Evolutionary conservation across 805 yeast species (phyloP).

Genomic region (Torulaspora quercuum): DNA sequence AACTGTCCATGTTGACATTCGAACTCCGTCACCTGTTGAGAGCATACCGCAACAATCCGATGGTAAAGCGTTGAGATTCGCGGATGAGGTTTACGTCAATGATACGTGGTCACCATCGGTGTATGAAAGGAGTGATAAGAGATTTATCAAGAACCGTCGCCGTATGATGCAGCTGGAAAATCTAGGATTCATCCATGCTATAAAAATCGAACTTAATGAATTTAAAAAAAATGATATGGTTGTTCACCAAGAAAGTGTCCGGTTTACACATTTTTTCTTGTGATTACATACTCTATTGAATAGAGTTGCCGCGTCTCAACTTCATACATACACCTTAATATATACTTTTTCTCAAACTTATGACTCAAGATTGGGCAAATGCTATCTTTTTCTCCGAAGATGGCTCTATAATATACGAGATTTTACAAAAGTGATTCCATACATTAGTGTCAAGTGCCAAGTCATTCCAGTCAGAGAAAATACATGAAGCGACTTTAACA

Average conservation of each 20-base stretch:
- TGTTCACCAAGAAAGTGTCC: conserved; percentile 58
- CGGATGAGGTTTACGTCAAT: conserved; percentile 27
- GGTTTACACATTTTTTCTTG: conserved; percentile 61
- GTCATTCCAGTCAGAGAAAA: too few relatives aligned
- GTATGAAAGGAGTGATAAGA: conserved; percentile 30
- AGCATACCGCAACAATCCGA: not conserved
- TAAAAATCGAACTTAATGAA: conserved; percentile 61
- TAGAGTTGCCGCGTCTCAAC: too few relatives aligned
- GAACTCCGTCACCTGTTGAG: conserved; percentile 1
- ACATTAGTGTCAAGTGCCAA: too few relatives aligned
- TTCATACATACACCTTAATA: too few relatives aligned
- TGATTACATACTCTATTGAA: too few relatives aligned
- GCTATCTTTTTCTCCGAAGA: too few relatives aligned
- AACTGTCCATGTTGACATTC: conserved; percentile 20
- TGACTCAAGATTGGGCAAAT: too few relatives aligned
- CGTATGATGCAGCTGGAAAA: conserved; percentile 23
- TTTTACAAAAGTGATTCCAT: too few relatives aligned
- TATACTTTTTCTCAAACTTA: too few relatives aligned
- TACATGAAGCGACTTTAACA: too few relatives aligned
- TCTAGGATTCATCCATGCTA: conserved; percentile 29
- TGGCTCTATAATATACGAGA: too few relatives aligned
- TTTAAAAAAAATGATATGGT: conserved; percentile 64
- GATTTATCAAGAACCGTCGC: conserved; percentile 21
- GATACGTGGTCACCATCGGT: conserved; percentile 32
- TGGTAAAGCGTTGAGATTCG: conserved; percentile 24